phyloP scores from a whole-genome alignment of 129 eudicot genomes.

The Flaveria sonorensis region DNA sequence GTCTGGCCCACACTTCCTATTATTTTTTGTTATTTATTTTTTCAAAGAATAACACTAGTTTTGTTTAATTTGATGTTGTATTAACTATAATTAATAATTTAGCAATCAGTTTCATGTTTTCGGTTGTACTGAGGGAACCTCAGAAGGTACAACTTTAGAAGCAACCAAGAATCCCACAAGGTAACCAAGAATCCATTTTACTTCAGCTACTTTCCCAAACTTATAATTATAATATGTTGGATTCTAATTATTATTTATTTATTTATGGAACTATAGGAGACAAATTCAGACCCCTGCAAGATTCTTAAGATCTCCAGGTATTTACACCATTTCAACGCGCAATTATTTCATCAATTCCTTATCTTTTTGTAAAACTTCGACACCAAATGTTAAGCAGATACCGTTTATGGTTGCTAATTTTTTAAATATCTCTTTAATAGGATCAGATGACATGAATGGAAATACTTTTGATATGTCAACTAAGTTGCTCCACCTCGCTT shows the following conservation, averaged over 20 bases:
- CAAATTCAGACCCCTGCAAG: constrained; percentile 74
- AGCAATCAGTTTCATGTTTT: constrained; percentile 90
- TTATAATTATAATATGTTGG: background rate
- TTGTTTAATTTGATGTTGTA: too few species aligned
- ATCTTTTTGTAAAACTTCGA: too few species aligned
- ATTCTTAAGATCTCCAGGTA: constrained; percentile 57
- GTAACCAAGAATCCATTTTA: constrained; percentile 32
- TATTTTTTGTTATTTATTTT: background rate
- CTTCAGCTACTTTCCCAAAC: background rate
- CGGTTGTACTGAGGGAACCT: constrained; percentile 76
- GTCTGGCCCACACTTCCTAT: constrained; percentile 32
- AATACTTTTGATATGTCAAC: too few species aligned
- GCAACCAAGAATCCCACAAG: constrained; percentile 95
- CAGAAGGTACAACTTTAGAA: constrained; percentile 74
- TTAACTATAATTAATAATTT: constrained; percentile 20
- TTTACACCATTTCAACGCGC: too few species aligned
- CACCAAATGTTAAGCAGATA: too few species aligned
- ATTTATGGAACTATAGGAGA: constrained; percentile 42
- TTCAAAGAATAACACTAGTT: too few species aligned
- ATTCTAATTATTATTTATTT: background rate
- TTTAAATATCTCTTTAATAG: too few species aligned
- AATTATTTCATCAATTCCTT: too few species aligned
- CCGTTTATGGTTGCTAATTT: too few species aligned
- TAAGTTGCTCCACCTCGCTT: too few species aligned
- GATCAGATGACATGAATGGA: too few species aligned